Conservation (phyloP, 2,329 filamentous ascomycete species). For the Fusarium burgessii region DNA sequence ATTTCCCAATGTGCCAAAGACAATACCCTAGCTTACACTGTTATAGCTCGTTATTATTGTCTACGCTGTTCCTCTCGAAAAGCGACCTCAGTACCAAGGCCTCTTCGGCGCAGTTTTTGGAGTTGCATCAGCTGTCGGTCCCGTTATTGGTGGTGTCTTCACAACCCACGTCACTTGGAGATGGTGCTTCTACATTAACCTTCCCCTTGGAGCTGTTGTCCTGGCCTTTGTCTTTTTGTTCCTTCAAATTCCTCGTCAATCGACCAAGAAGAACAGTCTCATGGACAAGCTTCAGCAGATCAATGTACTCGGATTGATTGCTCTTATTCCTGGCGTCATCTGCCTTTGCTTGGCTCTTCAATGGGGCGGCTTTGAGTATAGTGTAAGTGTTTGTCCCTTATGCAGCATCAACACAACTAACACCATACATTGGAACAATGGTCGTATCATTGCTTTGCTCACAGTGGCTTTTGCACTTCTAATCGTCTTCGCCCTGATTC, state of each 20-base stretch:
- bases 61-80: conserved; percentile 53
- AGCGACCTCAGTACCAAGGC: conserved; percentile 45
- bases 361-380: conserved; percentile 51
- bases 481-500: conserved; percentile 55
- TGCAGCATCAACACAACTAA: not conserved
- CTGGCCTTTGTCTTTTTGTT: conserved; percentile 43
- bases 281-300: conserved; percentile 9
- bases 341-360: conserved; percentile 62
- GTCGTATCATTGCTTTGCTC: conserved; percentile 48
- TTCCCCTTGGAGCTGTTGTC: conserved; percentile 51
- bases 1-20: conserved; percentile 5
- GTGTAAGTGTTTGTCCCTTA: not conserved
- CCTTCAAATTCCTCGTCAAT: conserved; percentile 29
- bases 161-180: conserved; percentile 49
- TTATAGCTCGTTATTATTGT: conserved; percentile 37
- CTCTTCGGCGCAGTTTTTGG: conserved; percentile 57
- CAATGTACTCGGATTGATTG: conserved; percentile 58
- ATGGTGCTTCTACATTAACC: conserved; percentile 55
- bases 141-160: conserved; percentile 47
- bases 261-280: conserved; percentile 30
- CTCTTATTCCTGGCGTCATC: conserved; percentile 64
- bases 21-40: not conserved
- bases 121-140: conserved; percentile 50
- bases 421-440: not conserved
- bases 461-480: conserved; percentile 56